Evolutionary conservation across 768 basidiomycete genomes (phyloP).

Genomic region (Glaciozyma martinii): DNA sequence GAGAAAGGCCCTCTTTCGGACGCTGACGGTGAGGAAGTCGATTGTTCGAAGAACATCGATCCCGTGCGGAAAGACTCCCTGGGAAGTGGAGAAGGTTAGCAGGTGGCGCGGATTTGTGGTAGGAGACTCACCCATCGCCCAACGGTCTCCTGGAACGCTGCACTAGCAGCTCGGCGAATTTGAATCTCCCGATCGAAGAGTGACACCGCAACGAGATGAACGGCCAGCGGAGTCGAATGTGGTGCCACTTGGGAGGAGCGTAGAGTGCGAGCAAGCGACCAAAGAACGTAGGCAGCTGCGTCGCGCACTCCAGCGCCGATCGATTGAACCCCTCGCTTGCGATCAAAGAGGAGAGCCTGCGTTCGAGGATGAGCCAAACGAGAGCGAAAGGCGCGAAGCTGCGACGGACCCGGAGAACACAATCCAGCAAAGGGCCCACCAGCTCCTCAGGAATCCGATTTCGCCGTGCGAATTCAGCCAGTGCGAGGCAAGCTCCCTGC

Average conservation of each 20-base stretch:
- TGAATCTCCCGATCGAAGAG: slow-evolving; percentile 89
- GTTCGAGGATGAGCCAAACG: neutral
- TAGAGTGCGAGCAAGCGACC: slow-evolving; percentile 82
- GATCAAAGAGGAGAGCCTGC: slow-evolving; percentile 84
- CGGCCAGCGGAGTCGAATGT: slow-evolving; percentile 56
- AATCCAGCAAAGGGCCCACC: slow-evolving; percentile 59
- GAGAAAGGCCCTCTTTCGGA: slow-evolving; percentile 57
- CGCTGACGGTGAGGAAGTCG: slow-evolving; percentile 89
- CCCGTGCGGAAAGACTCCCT: slow-evolving; percentile 87
- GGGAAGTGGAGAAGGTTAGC: neutral
- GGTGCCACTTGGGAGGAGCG: slow-evolving; percentile 52
- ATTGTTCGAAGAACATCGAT: slow-evolving; percentile 85
- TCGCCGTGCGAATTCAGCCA: slow-evolving; percentile 83
- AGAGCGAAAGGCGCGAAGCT: neutral
- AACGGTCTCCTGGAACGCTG: slow-evolving; percentile 94
- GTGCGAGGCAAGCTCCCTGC: slow-evolving; percentile 88
- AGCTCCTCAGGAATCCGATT: slow-evolving; percentile 52
- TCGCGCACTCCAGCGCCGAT: slow-evolving; percentile 92
- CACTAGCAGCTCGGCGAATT: slow-evolving; percentile 89
- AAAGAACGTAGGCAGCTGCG: slow-evolving; percentile 84
- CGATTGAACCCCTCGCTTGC: slow-evolving; percentile 83
- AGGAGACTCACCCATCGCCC: slow-evolving; percentile 66
- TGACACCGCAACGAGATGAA: slow-evolving; percentile 63
- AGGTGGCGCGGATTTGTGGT: slow-evolving; percentile 6
- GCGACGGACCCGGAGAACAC: slow-evolving; percentile 63